Evolutionary conservation across 257 asterid genomes (phyloP), one percentile per base, ranked within the genome.

Genomic region (Nicotiana attenuata): DNA sequence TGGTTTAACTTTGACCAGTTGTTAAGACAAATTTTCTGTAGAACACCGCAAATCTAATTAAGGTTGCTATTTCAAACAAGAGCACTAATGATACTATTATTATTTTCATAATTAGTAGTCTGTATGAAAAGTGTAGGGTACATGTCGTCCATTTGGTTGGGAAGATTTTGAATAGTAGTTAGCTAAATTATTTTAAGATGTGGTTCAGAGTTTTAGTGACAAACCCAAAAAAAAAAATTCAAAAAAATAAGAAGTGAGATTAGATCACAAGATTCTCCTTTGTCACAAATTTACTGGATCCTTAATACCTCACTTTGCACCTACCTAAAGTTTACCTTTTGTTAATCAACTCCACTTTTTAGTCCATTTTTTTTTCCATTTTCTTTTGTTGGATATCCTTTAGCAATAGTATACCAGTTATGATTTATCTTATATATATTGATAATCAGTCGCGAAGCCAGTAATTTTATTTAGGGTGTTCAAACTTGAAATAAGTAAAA

Each of bases 281-380:
- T 28, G 78, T 64, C 65, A 57, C 60, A 22, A 64, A 66, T 64
- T 88, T 78, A 78, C 59, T 35, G 35, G 68, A 59, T 63, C 22
- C 8, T 88, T 85, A 87, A 78, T 82, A 69, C 89, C 89, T 77
- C 83, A 84, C 91, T 88, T 89, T 88, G 80, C 84, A 91, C 94
- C 96, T 85, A 90, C 91, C 91, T 88, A 88, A 85, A 88, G 87
- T 83, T 86, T 83, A 84, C 86, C 88, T 84, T 76, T 88, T 45
- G 22, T 47, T 45, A 71, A 41, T 69, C 59, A 53, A 13, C 14
- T 19, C 10, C 31, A 38, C 76, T 19, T n/a, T n/a, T 20, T 45
- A 45, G 57, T 45, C 78, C 33, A 41, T 20, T 50, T 50, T 50
- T 50, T 6, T 7, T 0, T 0, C 47, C 3, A 38, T 38, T 38